Percentiles rank a stretch among this genome's conserved stretches.
phyloP scores from a whole-genome alignment of 2,329 filamentous ascomycete species.

The Clonostachys solani region DNA sequence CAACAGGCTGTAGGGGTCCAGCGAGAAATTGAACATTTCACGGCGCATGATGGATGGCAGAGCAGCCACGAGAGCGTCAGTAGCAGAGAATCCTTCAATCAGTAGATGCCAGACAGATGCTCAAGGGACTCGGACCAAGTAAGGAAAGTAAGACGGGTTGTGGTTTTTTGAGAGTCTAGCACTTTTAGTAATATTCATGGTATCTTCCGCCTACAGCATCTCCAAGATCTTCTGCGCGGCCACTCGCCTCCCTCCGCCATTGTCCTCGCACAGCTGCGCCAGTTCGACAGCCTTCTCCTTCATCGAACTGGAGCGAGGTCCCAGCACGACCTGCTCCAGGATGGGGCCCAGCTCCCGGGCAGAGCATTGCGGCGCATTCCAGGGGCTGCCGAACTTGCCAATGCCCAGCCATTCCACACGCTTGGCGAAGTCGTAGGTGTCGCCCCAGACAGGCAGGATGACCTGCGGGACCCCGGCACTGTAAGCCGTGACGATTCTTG shows the following conservation, averaged over 20 bases:
- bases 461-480: constrained; percentile 40
- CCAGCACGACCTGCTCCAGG: constrained; percentile 9
- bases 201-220: too few relatives aligned
- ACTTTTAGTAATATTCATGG: too few relatives aligned
- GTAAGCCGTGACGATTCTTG: background rate
- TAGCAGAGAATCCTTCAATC: too few relatives aligned
- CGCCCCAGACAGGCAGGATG: constrained; percentile 37
- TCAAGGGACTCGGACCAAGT: too few relatives aligned
- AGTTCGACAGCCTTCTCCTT: constrained; percentile 5
- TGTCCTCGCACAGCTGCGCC: constrained; percentile 3
- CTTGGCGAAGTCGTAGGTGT: constrained; percentile 40
- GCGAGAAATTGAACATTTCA: too few relatives aligned
- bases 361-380: constrained; percentile 8
- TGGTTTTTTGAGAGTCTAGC: too few relatives aligned
- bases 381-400: constrained; percentile 20
- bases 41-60: too few relatives aligned
- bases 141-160: too few relatives aligned
- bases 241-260: constrained; percentile 1
- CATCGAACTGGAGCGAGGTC: constrained; percentile 2
- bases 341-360: constrained; percentile 9
- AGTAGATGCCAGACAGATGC: too few relatives aligned
- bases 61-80: too few relatives aligned
- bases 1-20: too few relatives aligned
- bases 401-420: constrained; percentile 37
- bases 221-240: too few relatives aligned